Conservation (phyloP, 345 rosid genomes). For the Hibiscus mutabilis region DNA sequence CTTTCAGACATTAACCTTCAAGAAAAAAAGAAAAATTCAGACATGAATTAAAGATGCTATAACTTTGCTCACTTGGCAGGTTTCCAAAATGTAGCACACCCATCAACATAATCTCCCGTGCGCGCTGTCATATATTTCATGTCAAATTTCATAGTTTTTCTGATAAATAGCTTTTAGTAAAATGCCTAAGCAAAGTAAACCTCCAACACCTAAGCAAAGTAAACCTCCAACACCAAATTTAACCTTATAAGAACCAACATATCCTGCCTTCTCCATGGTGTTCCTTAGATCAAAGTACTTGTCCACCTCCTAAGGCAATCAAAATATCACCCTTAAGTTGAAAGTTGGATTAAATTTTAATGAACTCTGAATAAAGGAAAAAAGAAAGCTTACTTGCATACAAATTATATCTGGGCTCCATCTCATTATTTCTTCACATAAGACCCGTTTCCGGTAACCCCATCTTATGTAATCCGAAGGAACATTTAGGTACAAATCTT, state of each 20-base stretch:
- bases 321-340: slow-evolving; percentile 8
- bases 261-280: slow-evolving; percentile 56
- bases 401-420: slow-evolving; percentile 65
- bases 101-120: slow-evolving; percentile 68
- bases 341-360: not conserved
- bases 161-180: not conserved
- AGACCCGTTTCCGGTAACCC: slow-evolving; percentile 56
- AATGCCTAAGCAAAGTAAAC: not conserved
- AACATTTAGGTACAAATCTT: slow-evolving; percentile 53
- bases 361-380: not conserved
- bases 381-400: slow-evolving; percentile 46
- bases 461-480: slow-evolving; percentile 50
- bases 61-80: slow-evolving; percentile 41
- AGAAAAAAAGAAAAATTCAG: not conserved
- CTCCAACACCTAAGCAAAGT: too few species aligned
- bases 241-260: slow-evolving; percentile 72
- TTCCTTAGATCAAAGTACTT: slow-evolving; percentile 50
- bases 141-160: not conserved
- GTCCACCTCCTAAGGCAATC: slow-evolving; percentile 64
- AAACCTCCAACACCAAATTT: too few species aligned
- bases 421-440: slow-evolving; percentile 50
- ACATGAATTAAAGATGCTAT: not conserved
- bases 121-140: slow-evolving; percentile 49
- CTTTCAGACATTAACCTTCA: not conserved
- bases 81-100: slow-evolving; percentile 83